These are phyloP conservation scores for Fusarium nelsonii DNA, from an alignment of 2,329 filamentous ascomycete species.

Conservation along the genomic window DNA sequence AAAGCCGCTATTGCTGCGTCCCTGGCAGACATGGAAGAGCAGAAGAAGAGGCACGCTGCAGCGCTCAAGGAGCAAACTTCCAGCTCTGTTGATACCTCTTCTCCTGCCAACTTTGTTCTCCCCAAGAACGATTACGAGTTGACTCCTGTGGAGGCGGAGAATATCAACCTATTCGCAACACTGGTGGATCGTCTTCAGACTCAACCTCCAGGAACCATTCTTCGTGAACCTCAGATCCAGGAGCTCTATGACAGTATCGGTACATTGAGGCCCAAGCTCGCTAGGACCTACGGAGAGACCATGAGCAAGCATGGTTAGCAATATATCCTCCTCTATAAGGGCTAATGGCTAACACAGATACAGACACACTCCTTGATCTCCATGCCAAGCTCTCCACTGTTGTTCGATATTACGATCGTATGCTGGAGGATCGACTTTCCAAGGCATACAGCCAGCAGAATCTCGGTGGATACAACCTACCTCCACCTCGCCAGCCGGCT, in stretches of 20 bases:
- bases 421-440: constrained; percentile 95
- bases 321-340: not conserved
- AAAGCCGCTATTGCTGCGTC: constrained; percentile 97
- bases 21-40: constrained; percentile 95
- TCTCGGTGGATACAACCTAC: constrained; percentile 73
- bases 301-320: constrained; percentile 97
- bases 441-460: constrained; percentile 90
- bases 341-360: constrained; percentile 30
- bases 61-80: constrained; percentile 83
- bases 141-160: constrained; percentile 92
- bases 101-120: constrained; percentile 65
- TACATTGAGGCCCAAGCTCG: constrained; percentile 90
- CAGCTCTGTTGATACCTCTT: constrained; percentile 51
- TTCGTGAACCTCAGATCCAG: constrained; percentile 97
- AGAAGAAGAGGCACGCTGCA: constrained; percentile 90
- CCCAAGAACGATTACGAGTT: constrained; percentile 96
- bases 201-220: constrained; percentile 92
- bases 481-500: constrained; percentile 63
- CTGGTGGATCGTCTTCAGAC: constrained; percentile 94
- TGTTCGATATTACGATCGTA: constrained; percentile 96
- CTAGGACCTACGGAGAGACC: constrained; percentile 95
- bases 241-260: constrained; percentile 98
- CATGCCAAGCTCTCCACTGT: constrained; percentile 97
- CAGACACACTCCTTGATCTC: constrained; percentile 91
- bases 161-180: constrained; percentile 95